Base-by-base conservation (phyloP, 768 basidiomycete genomes). In the Phaeolepiota aurea region DNA sequence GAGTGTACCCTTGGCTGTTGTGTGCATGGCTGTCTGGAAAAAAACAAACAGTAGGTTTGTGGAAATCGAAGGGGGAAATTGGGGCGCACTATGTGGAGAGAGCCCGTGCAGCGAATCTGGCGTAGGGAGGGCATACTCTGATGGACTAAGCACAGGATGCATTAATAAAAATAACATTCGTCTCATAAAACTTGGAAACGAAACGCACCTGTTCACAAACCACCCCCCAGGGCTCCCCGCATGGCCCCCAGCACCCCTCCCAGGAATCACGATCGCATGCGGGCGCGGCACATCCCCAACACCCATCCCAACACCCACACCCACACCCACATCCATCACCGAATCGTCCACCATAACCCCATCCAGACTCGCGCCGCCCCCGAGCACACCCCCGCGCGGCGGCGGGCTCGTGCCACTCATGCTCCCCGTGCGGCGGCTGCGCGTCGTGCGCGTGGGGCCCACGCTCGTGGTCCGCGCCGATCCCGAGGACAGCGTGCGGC, bases 211-310 rank as follows among this genome's bases (percentile, higher is more conserved):
- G n/a, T 28, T 28, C 7, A 28, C 25, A n/a, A 56, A 66, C 64
- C 63, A 63, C 1, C 43, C 53, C 38, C 40, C 45, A 7, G n/a
- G 7, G n/a, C 25, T 28, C 25, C 25, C 25, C 12, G 35, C 35
- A 36, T 31, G 41, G 22, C 19, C 34, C 19, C 38, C 34, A 40
- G 35, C 45, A 12, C 40, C 34, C n/a, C n/a, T n/a, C n/a, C 53
- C 60, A 4, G 81, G 85, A 49, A 87, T 87, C 37, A 84, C 64
- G 54, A 87, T 86, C 7, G 81, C 81, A 48, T 80, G 78, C 0
- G 81, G 79, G 15, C 74, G 65, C 10, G 49, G 54, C 0, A 22
- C 32, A 33, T 20, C 32, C 37, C 2, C 39, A 22, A 23, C 18
- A 13, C 14, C 32, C 38, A 40, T 34, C 11, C 35, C 18, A 15